Percentiles rank a stretch among this genome's conserved stretches.
Evolutionary conservation across 306 rosid species (phyloP).

Genomic region (Lupinus albus): DNA sequence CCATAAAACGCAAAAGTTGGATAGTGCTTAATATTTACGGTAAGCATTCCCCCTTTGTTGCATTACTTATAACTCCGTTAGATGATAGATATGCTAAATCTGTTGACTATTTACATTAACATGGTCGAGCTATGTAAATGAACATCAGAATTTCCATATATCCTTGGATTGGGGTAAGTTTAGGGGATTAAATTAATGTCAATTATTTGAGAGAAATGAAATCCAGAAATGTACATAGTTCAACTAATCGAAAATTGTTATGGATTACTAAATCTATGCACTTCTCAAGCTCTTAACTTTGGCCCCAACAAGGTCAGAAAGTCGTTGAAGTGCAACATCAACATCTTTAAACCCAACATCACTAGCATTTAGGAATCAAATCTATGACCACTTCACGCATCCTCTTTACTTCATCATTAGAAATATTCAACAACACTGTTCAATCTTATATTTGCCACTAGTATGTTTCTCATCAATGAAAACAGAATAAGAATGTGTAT

Average conservation of each 20-base stretch:
- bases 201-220: too few relatives aligned
- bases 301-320: background rate
- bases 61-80: too few relatives aligned
- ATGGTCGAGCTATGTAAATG: too few relatives aligned
- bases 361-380: constrained; percentile 58
- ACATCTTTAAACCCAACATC: constrained; percentile 56
- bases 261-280: background rate
- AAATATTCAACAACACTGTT: constrained; percentile 50
- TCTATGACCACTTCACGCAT: constrained; percentile 54
- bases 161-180: too few relatives aligned
- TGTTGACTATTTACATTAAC: too few relatives aligned
- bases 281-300: background rate
- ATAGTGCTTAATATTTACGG: too few relatives aligned
- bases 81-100: too few relatives aligned
- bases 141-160: too few relatives aligned
- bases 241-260: background rate
- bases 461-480: constrained; percentile 57
- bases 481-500: constrained; percentile 48
- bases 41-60: too few relatives aligned
- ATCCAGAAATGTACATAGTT: too few relatives aligned
- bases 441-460: constrained; percentile 47
- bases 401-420: constrained; percentile 39
- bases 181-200: too few relatives aligned
- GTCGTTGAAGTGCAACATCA: constrained; percentile 50
- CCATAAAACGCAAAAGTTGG: too few relatives aligned